Base-by-base conservation (phyloP, 2,329 filamentous ascomycete genomes). In the Dichotomopilus funicola region DNA sequence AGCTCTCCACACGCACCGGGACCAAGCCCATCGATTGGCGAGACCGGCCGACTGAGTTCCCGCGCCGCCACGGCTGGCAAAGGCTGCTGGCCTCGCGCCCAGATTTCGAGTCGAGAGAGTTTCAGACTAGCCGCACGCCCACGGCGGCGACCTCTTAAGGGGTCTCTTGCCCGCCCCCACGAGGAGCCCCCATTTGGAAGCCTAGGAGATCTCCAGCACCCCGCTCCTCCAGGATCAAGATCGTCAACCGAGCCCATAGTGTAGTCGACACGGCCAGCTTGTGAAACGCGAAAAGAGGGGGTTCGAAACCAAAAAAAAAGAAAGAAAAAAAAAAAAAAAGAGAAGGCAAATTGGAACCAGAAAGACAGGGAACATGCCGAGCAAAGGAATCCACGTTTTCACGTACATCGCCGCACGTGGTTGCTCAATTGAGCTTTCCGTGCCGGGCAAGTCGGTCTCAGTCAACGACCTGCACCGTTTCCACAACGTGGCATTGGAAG, bases 391-490 rank as follows among this genome's bases (percentile, higher is more conserved):
- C 44, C 65, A 71, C 31, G 63, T 61, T 5, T 73, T 70, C 64
- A 70, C 68, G 5, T 75, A 73, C 60, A 68, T 74, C 54, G 66
- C 66, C 10, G 72, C 71, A 5, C 64, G 67, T 1, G 72, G 69
- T 42, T 69, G 70, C 54, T 67, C 71, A 46, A 71, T 78, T 57
- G 72, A 76, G 55, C 71, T 76, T 50, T 71, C 68, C 5, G 75
- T 77, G 4, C 76, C 76, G 4, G 71, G 71, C 47, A 58, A 66
- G 51, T 63, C 61, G 11, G 63, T 73, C 47, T 66, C 64, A 10
- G 63, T 66, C 36, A 65, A 67, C 13, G 67, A 69, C 47, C 63
- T 69, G 36, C 65, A 67, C 44, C 58, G 60, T 9, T 77, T 74
- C 57, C 63, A 63, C 45, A 66, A 66, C 51, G 68, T 73, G 46